These are phyloP conservation scores for Tricholoma flavovirens DNA, from an alignment of 768 basidiomycete genomes.

Conservation along the genomic window DNA sequence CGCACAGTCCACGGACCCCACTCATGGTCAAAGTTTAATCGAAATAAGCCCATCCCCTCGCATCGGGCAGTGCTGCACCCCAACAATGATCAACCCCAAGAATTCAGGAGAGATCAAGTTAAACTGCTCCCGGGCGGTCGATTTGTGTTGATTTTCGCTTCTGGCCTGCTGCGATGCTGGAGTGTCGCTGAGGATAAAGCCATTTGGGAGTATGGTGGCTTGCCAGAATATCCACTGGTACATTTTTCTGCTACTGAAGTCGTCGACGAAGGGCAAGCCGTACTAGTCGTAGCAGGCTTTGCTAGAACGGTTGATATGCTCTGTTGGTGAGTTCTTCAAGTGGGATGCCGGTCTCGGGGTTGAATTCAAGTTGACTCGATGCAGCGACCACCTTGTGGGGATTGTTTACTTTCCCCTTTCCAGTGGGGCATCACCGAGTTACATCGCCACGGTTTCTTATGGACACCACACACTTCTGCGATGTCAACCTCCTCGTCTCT, in stretches of 20 bases:
- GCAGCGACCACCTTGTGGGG: not conserved
- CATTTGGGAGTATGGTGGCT: not conserved
- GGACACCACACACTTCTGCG: not conserved
- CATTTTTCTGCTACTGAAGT: not conserved
- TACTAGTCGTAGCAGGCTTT: not conserved
- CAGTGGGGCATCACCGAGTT: not conserved
- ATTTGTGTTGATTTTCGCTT: not conserved
- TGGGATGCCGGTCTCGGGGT: not conserved
- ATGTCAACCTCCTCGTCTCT: not conserved
- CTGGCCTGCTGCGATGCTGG: not conserved
- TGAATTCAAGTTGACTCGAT: not conserved
- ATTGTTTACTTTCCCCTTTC: not conserved
- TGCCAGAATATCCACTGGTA: not conserved
- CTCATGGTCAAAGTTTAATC: constrained; percentile 4
- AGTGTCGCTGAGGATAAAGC: not conserved
- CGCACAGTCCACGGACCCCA: constrained; percentile 5
- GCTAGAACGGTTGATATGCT: not conserved
- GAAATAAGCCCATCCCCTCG: not conserved
- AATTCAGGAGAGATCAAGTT: not conserved
- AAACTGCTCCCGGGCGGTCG: constrained; percentile 1
- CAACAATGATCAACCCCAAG: no score
- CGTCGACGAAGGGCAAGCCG: not conserved
- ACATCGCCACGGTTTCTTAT: not conserved
- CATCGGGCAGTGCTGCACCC: not conserved
- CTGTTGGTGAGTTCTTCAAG: not conserved